A percentile compares a stretch with the other conserved stretches of the same genome.
phyloP scores from a whole-genome alignment of 331 rosid genomes.

The Spiraea crenata region DNA sequence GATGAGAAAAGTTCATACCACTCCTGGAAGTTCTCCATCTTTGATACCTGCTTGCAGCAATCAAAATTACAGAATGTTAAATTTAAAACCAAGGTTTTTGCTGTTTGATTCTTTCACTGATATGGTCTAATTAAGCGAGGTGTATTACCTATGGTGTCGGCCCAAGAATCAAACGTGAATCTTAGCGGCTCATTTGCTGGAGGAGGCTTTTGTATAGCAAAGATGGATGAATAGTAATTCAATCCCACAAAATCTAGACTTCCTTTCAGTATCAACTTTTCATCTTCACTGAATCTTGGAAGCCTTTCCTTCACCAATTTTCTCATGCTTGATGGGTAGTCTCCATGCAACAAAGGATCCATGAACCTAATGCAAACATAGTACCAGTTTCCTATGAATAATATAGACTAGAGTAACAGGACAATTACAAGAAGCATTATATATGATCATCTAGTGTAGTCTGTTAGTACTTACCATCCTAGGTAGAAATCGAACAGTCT shows the following conservation, averaged over 20 bases:
- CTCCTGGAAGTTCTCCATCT: no score
- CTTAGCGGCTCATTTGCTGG: background rate
- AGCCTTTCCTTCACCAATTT: constrained; percentile 20
- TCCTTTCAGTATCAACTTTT: constrained; percentile 7
- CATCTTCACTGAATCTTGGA: constrained; percentile 24
- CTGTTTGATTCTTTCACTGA: no score
- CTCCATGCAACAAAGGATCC: constrained; percentile 28
- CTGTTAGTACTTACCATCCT: constrained; percentile 29
- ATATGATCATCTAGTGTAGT: no score
- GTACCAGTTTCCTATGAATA: no score
- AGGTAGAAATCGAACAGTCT: constrained; percentile 26
- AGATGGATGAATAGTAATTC: constrained; percentile 29
- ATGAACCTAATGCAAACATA: constrained; percentile 14
- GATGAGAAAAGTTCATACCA: no score
- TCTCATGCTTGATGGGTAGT: constrained; percentile 7
- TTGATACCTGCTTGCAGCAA: no score
- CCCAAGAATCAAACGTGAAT: background rate
- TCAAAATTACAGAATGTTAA: no score
- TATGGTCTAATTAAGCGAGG: no score
- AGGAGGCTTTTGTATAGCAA: background rate
- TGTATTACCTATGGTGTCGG: background rate
- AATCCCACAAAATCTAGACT: constrained; percentile 33
- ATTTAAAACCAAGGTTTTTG: no score
- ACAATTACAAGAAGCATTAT: no score
- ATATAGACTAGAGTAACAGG: no score